Evolutionary conservation across 148 eudicot genomes (phyloP), one percentile per base, ranked within the genome.

Genomic region (Chenopodium formosanum): DNA sequence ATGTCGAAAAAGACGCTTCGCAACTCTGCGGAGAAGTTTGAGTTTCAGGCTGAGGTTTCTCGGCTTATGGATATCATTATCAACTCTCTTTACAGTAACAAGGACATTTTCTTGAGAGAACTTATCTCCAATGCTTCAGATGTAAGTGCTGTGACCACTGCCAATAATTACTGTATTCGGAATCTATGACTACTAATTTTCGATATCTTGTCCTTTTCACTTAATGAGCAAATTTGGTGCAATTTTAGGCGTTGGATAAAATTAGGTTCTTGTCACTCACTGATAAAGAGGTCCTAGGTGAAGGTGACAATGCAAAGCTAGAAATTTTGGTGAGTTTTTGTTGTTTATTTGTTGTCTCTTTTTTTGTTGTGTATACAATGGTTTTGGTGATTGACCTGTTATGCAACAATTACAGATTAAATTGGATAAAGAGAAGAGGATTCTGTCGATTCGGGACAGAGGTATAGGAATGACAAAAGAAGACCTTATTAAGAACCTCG

Each of bases 391-490:
- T 73, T 66, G 27, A 71, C 44, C 10, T 79, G 1, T 52, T 34
- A 11, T 65, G 29, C 73, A 19, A 73, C 48, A 69, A 66, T 44
- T 89, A 85, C 90, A 95, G 99, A 95, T 95, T 78, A 95, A 95
- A 84, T 77, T 95, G 75, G 98, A 95, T 86, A 94, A 94, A 85
- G 97, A 92, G 81, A 93, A 92, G 88, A 95, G 90, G 86, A 89
- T 94, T 74, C 88, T 95, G 79, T 92, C 95, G 3, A 94, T 95
- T 76, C 92, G 99, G 69, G 99, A 95, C 83, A 89, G 92, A 86
- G 99, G 99, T 88, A 91, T 95, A 44, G 99, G 99, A 32, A 95
- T 95, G 99, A 94, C 98, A 31, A 95, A 95, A 90, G 99, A 95
- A 80, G 99, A 95, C 86, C 88, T 95, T 79, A 94, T 93, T 79